Conservation (phyloP, 805 yeast species). For the Hanseniaspora guilliermondii region DNA sequence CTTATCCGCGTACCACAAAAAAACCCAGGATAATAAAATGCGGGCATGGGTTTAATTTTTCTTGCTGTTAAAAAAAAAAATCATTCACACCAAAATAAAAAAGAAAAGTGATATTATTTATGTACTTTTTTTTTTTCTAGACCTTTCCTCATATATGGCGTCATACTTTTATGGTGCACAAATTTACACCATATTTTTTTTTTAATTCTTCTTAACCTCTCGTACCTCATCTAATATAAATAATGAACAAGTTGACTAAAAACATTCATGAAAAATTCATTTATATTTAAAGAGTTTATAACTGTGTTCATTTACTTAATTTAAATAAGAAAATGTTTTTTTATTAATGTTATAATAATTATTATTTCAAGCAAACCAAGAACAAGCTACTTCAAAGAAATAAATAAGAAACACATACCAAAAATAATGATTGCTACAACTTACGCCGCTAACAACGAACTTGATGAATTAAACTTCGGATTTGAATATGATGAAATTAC, state of each 20-base stretch:
- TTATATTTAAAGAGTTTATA: neutral
- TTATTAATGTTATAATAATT: no score
- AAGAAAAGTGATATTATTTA: no score
- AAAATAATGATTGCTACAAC: neutral
- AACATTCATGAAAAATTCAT: neutral
- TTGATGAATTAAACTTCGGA: constrained; percentile 12
- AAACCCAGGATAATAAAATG: neutral
- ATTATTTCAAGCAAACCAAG: neutral
- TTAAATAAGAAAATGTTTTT: neutral
- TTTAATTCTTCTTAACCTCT: neutral
- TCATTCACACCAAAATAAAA: no score
- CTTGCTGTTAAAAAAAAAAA: no score
- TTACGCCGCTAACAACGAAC: neutral
- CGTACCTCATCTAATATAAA: neutral
- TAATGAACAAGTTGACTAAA: neutral
- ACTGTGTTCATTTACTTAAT: no score
- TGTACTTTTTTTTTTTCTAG: neutral
- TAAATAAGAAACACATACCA: neutral
- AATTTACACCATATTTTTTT: neutral
- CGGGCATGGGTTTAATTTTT: neutral
- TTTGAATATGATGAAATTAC: constrained; percentile 12
- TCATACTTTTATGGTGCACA: neutral
- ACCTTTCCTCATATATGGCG: neutral
- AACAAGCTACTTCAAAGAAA: neutral
- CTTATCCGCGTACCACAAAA: no score